Percentiles rank a stretch among this genome's conserved stretches.
Evolutionary conservation across 495 filamentous ascomycete genomes (phyloP).

Genomic region (Trichoderma erinaceum): DNA sequence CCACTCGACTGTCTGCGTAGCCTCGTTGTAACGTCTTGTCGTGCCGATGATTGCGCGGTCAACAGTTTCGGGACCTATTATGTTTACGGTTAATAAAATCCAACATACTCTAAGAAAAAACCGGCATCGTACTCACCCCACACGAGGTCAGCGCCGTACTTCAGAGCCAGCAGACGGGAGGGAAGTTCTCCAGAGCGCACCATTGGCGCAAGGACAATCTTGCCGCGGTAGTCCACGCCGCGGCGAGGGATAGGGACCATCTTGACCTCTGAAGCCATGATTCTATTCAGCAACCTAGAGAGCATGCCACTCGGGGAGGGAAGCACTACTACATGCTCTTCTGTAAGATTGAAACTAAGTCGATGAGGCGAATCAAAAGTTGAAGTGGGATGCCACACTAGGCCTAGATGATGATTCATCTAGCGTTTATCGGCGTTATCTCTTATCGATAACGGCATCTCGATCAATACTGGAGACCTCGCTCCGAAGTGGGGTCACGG

Average conservation of each 20-base stretch:
- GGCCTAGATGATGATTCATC: neutral
- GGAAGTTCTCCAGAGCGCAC: constrained; percentile 93
- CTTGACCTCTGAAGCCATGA: constrained; percentile 52
- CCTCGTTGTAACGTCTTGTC: constrained; percentile 63
- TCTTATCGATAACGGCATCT: constrained; percentile 4
- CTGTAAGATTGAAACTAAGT: neutral
- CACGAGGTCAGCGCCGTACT: constrained; percentile 94
- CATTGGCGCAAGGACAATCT: constrained; percentile 94
- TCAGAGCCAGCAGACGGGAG: constrained; percentile 74
- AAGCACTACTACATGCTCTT: neutral
- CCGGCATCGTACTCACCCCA: constrained; percentile 56
- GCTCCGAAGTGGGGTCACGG: neutral
- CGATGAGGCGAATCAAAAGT: neutral
- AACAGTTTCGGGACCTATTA: constrained; percentile 79
- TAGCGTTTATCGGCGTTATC: constrained; percentile 7
- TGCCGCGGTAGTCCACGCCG: constrained; percentile 89
- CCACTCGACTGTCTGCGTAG: constrained; percentile 75
- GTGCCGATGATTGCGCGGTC: constrained; percentile 87
- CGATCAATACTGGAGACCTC: neutral
- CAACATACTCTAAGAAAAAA: too few species aligned
- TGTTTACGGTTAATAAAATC: too few species aligned
- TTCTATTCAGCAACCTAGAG: constrained; percentile 22
- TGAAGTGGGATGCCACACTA: neutral
- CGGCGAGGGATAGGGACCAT: constrained; percentile 77
- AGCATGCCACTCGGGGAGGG: constrained; percentile 10